Evolutionary conservation across 2,329 filamentous ascomycete species (phyloP), one percentile per base, ranked within the genome.

Genomic region (Calonectria crousiana): DNA sequence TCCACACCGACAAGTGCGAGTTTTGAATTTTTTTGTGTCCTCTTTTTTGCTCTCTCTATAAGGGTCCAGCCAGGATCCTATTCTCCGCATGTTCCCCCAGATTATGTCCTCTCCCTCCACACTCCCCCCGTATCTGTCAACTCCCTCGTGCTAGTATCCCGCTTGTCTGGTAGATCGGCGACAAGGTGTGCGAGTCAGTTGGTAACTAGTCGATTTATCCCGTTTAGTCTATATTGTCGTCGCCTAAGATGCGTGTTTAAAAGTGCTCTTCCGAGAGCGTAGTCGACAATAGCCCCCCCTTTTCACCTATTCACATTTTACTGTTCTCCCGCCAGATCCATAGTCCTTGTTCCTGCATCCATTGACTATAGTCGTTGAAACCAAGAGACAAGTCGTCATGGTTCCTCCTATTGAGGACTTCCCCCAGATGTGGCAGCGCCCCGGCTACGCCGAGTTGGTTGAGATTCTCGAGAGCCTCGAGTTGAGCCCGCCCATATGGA

Each of bases 381-480:
- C 38, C 36, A 38, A 4, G 32, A 41, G 23, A 28, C 36, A 41
- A 56, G 44, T 41, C 49, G 75, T 49, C 28, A 85, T 84, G 83
- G 81, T 79, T 30, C 76, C 84, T 38, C 81, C 85, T 68, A 80
- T 85, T 71, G 84, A 85, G 72, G 94, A 96, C 81, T 90, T 98
- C 32, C 95, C 95, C n/a, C 94, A 95, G 81, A 89, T 96, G 75
- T 95, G 95, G 89, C 91, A 93, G 79, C 93, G 91, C 81, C 96
- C 96, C 9, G 87, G 92, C 26, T 92, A 91, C 73, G 85, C 87
- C 38, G 88, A 89, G 6, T 88, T 98, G 58, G 85, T 95, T 65
- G 85, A 88, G 32, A 91, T 91, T 32, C 90, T 98, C n/a, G 85
- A 90, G 41, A 86, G 91, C 34, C 89, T 98, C 44, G 89, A 91